Conservation (phyloP, 2,329 filamentous ascomycete genomes). For the Aspergillus sp. region DNA sequence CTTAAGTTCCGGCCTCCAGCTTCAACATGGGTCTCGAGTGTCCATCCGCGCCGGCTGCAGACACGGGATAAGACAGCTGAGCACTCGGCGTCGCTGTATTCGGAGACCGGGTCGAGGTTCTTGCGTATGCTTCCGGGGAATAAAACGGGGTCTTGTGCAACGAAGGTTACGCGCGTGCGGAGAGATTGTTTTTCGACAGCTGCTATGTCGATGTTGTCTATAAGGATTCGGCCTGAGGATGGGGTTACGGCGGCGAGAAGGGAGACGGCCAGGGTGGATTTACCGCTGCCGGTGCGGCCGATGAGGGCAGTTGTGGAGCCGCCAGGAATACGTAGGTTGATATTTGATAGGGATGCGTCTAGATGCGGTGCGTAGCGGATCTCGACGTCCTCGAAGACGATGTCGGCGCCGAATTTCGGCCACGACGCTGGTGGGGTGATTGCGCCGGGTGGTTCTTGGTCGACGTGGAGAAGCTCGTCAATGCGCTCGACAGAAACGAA, state of each 20-base stretch:
- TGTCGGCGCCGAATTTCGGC: constrained; percentile 70
- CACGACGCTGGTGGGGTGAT: constrained; percentile 71
- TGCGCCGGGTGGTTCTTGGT: constrained; percentile 69
- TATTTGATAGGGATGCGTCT: constrained; percentile 67
- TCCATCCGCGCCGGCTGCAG: constrained; percentile 57
- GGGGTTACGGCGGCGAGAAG: constrained; percentile 59
- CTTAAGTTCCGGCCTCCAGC: constrained; percentile 62
- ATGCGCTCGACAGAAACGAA: constrained; percentile 89
- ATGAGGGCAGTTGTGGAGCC: constrained; percentile 78
- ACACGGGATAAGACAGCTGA: constrained; percentile 54
- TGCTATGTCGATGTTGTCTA: constrained; percentile 62
- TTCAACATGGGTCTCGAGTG: constrained; percentile 56
- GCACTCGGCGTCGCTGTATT: constrained; percentile 58
- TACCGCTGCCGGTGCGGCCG: constrained; percentile 77
- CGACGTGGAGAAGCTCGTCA: constrained; percentile 75
- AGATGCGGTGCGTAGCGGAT: constrained; percentile 77
- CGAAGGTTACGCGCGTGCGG: constrained; percentile 63
- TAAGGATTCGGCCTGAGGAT: constrained; percentile 55
- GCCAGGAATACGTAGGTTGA: constrained; percentile 73
- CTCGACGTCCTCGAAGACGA: constrained; percentile 74
- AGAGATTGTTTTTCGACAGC: constrained; percentile 60
- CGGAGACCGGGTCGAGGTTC: constrained; percentile 62
- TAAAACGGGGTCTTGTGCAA: constrained; percentile 66
- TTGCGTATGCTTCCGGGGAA: constrained; percentile 62
- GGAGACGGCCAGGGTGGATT: constrained; percentile 70